Evolutionary conservation across 2,329 filamentous ascomycete species (phyloP).

Genomic region (Fusarium sp.): DNA sequence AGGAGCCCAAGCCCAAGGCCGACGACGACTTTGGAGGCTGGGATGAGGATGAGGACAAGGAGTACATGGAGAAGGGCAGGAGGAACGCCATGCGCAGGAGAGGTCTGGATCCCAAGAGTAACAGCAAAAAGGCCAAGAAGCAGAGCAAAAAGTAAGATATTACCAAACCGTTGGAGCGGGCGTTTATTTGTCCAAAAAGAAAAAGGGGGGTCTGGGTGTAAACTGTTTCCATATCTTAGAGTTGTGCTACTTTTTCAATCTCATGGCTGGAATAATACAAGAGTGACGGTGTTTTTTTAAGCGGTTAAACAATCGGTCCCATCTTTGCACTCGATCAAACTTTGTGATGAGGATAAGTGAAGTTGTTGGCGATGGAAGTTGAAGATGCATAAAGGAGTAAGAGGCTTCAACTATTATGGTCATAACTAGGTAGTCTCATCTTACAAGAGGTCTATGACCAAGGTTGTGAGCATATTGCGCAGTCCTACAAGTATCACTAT

Average conservation of each 20-base stretch:
- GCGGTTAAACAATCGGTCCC: neutral
- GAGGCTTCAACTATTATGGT: neutral
- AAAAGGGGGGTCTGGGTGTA: constrained; percentile 10
- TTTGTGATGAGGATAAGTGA: neutral
- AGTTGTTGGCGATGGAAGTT: too few relatives aligned
- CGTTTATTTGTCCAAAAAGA: constrained; percentile 33
- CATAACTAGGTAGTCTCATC: neutral
- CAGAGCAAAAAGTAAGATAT: constrained; percentile 39
- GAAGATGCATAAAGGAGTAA: neutral
- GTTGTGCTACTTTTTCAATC: constrained; percentile 13
- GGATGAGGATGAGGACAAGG: constrained; percentile 77
- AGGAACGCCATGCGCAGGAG: constrained; percentile 78
- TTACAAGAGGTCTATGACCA: neutral
- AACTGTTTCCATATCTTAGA: constrained; percentile 21
- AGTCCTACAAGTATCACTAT: neutral
- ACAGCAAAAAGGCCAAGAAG: constrained; percentile 47
- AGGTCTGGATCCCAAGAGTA: constrained; percentile 76
- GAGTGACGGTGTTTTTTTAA: neutral
- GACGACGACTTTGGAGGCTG: constrained; percentile 76
- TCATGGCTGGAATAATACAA: constrained; percentile 28
- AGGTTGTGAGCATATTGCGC: neutral
- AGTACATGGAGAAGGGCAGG: constrained; percentile 79
- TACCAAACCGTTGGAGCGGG: constrained; percentile 24
- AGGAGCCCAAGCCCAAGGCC: constrained; percentile 52
- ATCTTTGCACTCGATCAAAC: neutral